Base-by-base conservation (phyloP, 2,329 filamentous ascomycete genomes). In the Beauveria asiatica region DNA sequence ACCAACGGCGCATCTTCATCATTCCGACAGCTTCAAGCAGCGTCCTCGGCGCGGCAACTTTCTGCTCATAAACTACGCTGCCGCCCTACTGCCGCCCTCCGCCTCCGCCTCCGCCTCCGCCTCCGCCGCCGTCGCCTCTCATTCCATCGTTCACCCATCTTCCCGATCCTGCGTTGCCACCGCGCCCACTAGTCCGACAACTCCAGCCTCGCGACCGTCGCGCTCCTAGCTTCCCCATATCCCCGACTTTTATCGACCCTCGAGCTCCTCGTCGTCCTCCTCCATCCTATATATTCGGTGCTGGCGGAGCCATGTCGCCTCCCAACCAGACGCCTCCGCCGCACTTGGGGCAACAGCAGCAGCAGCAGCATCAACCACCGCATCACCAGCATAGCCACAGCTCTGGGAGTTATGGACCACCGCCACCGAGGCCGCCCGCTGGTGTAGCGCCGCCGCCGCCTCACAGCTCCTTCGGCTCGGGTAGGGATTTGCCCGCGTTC, bases 401-500 rank as follows among this genome's bases (percentile, higher is more conserved):
- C 21, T 42, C 72, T 68, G 61, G 62, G 68, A 57, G 64, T 16
- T 81, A 80, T 60, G 72, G 75, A 3, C 73, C 79, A 30, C 79
- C 78, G 19, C 75, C 76, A 11, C 79, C 79, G 7, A 71, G 78
- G 46, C 74, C 75, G 16, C 77, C 76, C 9, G 55, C 72, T 74
- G 5, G 68, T 77, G 23, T 68, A 74, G 44, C 74, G 76, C 23
- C 76, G 77, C 1, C 76, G 78, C 1, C 76, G 13, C 57, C 75
- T 3, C 74, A 78, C 1, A 73, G 71, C 21, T 72, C 78, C 4
- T 81, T 80, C 56, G 72, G 76, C 0, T 73, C 77, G 4, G 73
- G 79, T 41, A 82, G 84, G 62, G 78, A 82, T 60, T 70, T 83
- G 16, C 80, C 81, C 1, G 78, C 82, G 1, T 73, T 85, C 13